Conservation (phyloP, 257 asterid genomes). For the Petunia axillaris region DNA sequence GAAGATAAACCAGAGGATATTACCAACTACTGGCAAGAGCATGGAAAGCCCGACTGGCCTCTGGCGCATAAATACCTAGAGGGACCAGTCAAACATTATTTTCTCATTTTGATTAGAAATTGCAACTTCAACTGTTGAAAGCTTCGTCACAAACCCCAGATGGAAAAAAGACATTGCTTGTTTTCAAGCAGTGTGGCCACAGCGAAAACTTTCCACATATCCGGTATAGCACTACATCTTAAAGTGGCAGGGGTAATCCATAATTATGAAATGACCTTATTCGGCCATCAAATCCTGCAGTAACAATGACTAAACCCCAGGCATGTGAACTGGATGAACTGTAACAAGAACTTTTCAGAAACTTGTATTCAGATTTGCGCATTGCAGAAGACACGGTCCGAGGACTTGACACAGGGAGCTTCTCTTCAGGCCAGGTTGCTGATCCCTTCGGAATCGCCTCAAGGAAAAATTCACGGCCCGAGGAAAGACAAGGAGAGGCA, state of each 20-base stretch:
- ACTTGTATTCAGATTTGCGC: slow-evolving; percentile 71
- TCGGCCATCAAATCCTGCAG: slow-evolving; percentile 91
- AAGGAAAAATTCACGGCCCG: slow-evolving; percentile 56
- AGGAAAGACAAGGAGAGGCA: slow-evolving; percentile 55
- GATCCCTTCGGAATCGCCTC: slow-evolving; percentile 70
- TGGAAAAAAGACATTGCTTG: background rate
- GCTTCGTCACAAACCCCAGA: background rate
- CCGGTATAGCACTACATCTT: slow-evolving; percentile 24
- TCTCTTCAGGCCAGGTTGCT: slow-evolving; percentile 99
- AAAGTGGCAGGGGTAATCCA: slow-evolving; percentile 76
- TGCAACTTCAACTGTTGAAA: background rate
- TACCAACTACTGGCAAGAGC: background rate
- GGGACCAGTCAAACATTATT: background rate
- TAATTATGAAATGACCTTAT: slow-evolving; percentile 85
- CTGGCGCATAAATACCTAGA: background rate
- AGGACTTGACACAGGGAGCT: slow-evolving; percentile 62
- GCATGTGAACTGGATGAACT: slow-evolving; percentile 64
- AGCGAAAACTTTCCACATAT: background rate
- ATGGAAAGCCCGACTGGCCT: background rate
- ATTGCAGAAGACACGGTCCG: slow-evolving; percentile 39
- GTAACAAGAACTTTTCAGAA: slow-evolving; percentile 69
- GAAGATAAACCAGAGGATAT: slow-evolving; percentile 2
- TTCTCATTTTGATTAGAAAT: background rate
- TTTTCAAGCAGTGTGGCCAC: background rate
- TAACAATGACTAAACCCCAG: slow-evolving; percentile 86